Base-by-base conservation (phyloP, 805 yeast species). In the Saccharomycopsis sp. region DNA sequence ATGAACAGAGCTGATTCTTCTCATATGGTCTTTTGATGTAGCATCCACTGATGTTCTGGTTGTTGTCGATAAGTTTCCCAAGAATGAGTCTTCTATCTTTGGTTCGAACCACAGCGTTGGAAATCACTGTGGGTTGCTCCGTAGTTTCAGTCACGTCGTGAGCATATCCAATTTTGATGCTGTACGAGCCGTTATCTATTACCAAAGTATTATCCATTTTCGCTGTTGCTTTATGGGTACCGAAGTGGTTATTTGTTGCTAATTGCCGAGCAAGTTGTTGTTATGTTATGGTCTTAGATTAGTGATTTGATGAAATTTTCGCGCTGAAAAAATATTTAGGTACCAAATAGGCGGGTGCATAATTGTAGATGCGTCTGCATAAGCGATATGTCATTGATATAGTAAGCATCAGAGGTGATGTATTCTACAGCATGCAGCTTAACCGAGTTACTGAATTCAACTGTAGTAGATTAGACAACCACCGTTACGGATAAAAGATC, bases 111-210 rank as follows among this genome's bases (percentile, higher is more conserved):
- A 94, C 70, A 14, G 90, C 80, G 66, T 94, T 94, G 23, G 85
- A 82, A 0, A 89, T 81, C 17, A 73, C 73, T 1, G 68, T 65
- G 1, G 89, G 89, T 0, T 68, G 61, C 1, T 74, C 74, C 2
- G 63, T 63, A 0, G 59, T 63, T 9, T 52, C 52, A 1, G 17
- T n/a, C 0, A 75, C 76, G n/a, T 64, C 66, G 1, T 66, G 66
- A 1, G 80, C 72, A 47, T 69, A 71, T 0, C 91, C 93, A 47
- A 81, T 76, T 67, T 93, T 93, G 56, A 94, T 78, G 60, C 82
- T 82, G 68, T 88, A 88, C 0, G 96, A 85, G 0, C 99, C 99
- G 75, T 94, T 94, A 67, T 94, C 99, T 15, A 94, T 72, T 2
- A 94, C 82, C 25, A 93, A 63, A 3, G 72, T 72, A 55, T 60